Percentiles rank a stretch among this genome's conserved stretches.
Evolutionary conservation across 345 rosid genomes (phyloP).

Genomic region (Eucalyptus marginata): DNA sequence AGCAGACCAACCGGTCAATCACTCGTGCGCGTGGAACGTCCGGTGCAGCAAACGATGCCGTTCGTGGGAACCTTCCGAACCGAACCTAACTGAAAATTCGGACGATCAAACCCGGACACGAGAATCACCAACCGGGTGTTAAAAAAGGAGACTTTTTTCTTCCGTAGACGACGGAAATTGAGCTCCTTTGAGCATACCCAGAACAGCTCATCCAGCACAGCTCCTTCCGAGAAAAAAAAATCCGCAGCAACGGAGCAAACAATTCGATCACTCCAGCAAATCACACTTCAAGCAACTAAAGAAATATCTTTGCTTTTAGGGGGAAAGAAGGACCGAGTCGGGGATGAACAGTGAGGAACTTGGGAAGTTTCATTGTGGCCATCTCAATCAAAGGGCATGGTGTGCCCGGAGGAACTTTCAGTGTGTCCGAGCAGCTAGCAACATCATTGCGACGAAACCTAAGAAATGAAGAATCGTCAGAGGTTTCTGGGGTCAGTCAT

Average conservation of each 20-base stretch:
- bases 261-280: not conserved
- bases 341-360: not conserved
- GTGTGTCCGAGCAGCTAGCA: not conserved
- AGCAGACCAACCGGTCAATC: conserved; percentile 10
- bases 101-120: not conserved
- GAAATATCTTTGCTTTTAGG: not conserved
- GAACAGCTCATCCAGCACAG: not conserved
- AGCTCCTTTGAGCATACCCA: not conserved
- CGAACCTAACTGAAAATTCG: not conserved
- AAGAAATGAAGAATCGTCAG: not conserved
- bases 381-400: not conserved
- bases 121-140: not conserved
- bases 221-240: not conserved
- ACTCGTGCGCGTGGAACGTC: not conserved
- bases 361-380: not conserved
- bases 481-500: not conserved
- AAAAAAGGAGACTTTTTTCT: not conserved
- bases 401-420: not conserved
- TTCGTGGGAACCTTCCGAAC: not conserved
- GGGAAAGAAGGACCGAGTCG: not conserved
- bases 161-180: not conserved
- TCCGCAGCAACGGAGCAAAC: not conserved
- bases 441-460: not conserved
- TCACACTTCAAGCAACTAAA: not conserved
- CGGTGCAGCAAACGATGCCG: not conserved